Base-by-base conservation (phyloP, 2,329 filamentous ascomycete genomes). In the Colletotrichum camelliae region DNA sequence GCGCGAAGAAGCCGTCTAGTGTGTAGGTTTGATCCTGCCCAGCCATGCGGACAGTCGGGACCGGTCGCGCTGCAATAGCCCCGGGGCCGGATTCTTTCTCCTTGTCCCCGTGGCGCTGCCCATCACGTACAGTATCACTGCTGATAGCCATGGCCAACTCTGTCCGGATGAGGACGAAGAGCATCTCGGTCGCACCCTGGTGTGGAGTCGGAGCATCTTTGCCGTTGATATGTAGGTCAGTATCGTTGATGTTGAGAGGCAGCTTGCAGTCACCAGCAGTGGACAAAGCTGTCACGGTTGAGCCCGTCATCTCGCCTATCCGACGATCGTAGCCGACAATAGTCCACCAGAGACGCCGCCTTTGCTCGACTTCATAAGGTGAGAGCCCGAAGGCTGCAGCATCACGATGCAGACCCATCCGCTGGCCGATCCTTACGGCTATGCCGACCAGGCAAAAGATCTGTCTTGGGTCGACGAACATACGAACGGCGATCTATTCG, bases 261-360 rank as follows among this genome's bases (percentile, higher is more conserved):
- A 91, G 83, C 76, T 86, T 89, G 82, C 89, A 91, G 80, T 92
- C 90, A 12, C 87, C 86, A 12, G 86, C 86, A 43, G 85, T 89
- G 1, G 89, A 90, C 31, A 92, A 85, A 1, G 89, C 90, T 6
- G 89, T 91, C 70, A 92, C 88, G 39, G 88, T 87, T 21, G 89
- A 90, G 65, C 90, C 89, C 5, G 91, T 89, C 82, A 95, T 89
- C 81, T 95, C 93, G 72, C 92, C 89, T 48, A 94, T 89, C 27
- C 94, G 92, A 75, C 89, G 88, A 81, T 96, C 94, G 78, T 94
- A 93, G 31, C 91, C 87, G 16, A 93, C 88, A 18, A 96, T 86
- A 37, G 92, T 91, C 93, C 93, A 95, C 93, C 93, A 95, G 2
- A 95, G 85, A 48, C 94, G 88, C 66, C 93, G 90, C n/a, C 93